These are phyloP conservation scores for Phytophthora hibernalis DNA, from an alignment of 352 stramenopile genomes.

Conservation along the genomic window DNA sequence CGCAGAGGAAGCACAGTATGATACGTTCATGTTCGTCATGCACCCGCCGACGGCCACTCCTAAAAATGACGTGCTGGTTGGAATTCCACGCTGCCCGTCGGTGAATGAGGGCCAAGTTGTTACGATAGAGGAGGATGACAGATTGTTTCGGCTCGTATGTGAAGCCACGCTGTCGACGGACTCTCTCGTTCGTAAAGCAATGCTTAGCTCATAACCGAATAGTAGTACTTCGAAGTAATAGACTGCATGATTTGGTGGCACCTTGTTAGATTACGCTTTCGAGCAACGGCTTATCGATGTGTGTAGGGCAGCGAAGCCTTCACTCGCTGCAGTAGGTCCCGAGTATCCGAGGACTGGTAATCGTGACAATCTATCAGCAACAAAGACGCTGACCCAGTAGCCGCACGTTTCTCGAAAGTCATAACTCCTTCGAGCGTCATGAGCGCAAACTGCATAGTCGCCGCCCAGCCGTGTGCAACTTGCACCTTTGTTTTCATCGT, in stretches of 20 bases:
- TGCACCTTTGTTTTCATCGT: conserved; percentile 71
- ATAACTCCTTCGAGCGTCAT: conserved; percentile 87
- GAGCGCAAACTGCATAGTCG: conserved; percentile 81
- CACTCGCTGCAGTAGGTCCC: conserved; percentile 57
- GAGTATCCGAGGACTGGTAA: conserved; percentile 47
- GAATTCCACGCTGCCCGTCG: conserved; percentile 45
- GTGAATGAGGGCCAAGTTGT: neutral
- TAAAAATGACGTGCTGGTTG: conserved; percentile 88
- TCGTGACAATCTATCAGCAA: conserved; percentile 63
- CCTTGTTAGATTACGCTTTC: conserved; percentile 1
- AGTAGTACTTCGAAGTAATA: too few species aligned
- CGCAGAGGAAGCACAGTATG: conserved; percentile 61
- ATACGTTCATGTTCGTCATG: conserved; percentile 85
- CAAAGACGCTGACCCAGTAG: conserved; percentile 37
- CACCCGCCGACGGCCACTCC: conserved; percentile 69
- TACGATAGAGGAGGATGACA: conserved; percentile 3
- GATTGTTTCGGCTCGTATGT: conserved; percentile 40
- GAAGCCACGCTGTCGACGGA: conserved; percentile 34
- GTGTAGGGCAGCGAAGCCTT: conserved; percentile 14
- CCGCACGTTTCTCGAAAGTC: conserved; percentile 43
- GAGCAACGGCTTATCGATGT: conserved; percentile 9
- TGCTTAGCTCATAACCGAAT: conserved; percentile 29
- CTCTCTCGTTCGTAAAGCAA: conserved; percentile 35
- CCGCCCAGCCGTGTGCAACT: conserved; percentile 68
- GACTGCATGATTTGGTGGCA: conserved; percentile 1